These are phyloP conservation scores for Pistacia vera DNA, from an alignment of 345 rosid genomes.

Conservation along the genomic window DNA sequence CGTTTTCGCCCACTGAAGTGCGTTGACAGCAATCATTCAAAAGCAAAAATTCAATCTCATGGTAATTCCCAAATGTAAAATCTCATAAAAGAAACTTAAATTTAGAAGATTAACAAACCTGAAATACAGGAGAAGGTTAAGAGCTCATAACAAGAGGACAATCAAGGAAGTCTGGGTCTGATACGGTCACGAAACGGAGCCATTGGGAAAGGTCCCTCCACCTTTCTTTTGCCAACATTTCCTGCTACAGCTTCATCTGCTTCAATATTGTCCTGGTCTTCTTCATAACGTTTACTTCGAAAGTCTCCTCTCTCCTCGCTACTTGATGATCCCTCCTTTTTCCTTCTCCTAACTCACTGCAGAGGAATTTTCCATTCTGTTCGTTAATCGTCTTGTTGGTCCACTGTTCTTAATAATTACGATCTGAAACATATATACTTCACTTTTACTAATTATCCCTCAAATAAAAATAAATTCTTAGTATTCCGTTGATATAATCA, in stretches of 20 bases:
- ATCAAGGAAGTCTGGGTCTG: slow-evolving; percentile 53
- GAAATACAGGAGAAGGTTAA: slow-evolving; percentile 46
- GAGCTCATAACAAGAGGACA: slow-evolving; percentile 47
- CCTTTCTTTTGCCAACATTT: neutral
- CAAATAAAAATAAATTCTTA: too few species aligned
- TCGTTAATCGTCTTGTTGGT: too few species aligned
- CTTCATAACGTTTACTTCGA: neutral
- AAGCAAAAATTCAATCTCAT: too few species aligned
- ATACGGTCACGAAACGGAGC: slow-evolving; percentile 16
- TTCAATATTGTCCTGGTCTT: neutral
- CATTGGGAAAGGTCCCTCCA: neutral
- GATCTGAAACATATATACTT: too few species aligned
- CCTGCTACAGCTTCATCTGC: neutral
- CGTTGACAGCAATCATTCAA: slow-evolving; percentile 10
- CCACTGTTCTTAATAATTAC: too few species aligned
- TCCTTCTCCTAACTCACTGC: neutral
- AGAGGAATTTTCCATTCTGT: too few species aligned
- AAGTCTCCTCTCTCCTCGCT: too few species aligned
- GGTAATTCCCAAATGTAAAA: too few species aligned
- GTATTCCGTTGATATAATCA: too few species aligned
- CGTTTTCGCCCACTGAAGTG: slow-evolving; percentile 46
- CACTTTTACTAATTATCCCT: too few species aligned
- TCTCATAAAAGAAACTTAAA: neutral
- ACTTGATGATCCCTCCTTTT: neutral
- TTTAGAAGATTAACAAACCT: slow-evolving; percentile 15